Conservation (phyloP, 495 filamentous ascomycete species). For the Aspergillus leporis region DNA sequence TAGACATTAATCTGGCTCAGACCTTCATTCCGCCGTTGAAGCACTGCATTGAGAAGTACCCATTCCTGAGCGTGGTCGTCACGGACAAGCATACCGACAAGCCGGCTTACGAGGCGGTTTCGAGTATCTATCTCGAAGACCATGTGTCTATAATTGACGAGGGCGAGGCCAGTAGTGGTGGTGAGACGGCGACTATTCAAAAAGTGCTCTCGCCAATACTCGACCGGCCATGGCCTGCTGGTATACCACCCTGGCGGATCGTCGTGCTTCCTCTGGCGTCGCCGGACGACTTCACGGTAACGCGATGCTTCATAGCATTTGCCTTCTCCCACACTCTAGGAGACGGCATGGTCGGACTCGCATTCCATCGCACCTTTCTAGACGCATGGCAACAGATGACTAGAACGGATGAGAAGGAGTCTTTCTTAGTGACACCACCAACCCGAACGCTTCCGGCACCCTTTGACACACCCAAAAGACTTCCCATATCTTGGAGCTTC, state of each 20-base stretch:
- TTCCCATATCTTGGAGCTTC: slow-evolving; percentile 16
- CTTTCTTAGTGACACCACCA: slow-evolving; percentile 2
- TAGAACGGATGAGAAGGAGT: not conserved
- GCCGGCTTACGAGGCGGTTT: slow-evolving; percentile 9
- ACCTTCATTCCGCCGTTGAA: slow-evolving; percentile 19
- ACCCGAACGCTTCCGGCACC: not conserved
- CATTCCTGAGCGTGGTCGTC: slow-evolving; percentile 17
- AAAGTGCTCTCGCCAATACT: slow-evolving; percentile 10
- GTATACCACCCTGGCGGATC: slow-evolving; percentile 19
- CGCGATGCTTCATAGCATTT: slow-evolving; percentile 15
- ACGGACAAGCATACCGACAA: slow-evolving; percentile 11
- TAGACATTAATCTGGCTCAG: slow-evolving; percentile 3
- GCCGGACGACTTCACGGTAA: not conserved
- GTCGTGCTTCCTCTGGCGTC: slow-evolving; percentile 15
- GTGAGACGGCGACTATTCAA: slow-evolving; percentile 11
- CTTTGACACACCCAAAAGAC: slow-evolving; percentile 14
- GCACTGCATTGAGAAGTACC: slow-evolving; percentile 17
- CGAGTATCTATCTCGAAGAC: slow-evolving; percentile 12
- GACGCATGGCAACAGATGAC: slow-evolving; percentile 9
- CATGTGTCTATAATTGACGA: slow-evolving; percentile 15
- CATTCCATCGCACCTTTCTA: slow-evolving; percentile 21
- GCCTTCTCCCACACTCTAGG: slow-evolving; percentile 23
- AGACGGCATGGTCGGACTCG: slow-evolving; percentile 19
- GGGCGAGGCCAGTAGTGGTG: not conserved
- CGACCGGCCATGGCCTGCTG: slow-evolving; percentile 14